phyloP scores from a whole-genome alignment of 2,329 filamentous ascomycete genomes.

The Fusarium verticillioides region DNA sequence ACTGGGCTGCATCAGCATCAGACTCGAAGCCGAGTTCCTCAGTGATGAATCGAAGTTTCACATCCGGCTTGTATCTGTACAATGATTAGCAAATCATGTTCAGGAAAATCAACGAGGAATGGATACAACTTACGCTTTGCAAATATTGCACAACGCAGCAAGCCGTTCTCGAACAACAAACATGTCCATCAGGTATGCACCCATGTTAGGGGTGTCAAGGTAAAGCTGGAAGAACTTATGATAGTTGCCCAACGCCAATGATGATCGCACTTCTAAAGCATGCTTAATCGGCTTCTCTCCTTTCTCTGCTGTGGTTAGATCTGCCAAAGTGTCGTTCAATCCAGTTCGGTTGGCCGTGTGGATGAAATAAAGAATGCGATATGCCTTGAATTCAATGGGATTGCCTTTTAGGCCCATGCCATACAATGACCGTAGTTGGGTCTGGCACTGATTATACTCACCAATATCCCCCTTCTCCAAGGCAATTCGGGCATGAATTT shows the following conservation, averaged over 20 bases:
- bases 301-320: conserved; percentile 99
- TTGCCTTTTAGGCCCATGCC: conserved; percentile 87
- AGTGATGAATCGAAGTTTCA: conserved; percentile 90
- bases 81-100: conserved; percentile 56
- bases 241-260: conserved; percentile 93
- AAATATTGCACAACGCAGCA: conserved; percentile 89
- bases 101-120: not conserved
- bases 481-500: conserved; percentile 96
- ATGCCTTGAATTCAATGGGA: conserved; percentile 96
- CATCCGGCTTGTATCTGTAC: conserved; percentile 87
- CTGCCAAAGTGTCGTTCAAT: conserved; percentile 97
- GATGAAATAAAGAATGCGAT: conserved; percentile 99
- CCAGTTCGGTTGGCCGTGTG: conserved; percentile 98
- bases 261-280: conserved; percentile 89
- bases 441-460: conserved; percentile 99
- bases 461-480: conserved; percentile 98
- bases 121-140: conserved; percentile 81
- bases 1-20: conserved; percentile 89
- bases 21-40: conserved; percentile 97
- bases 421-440: conserved; percentile 93
- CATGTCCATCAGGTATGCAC: conserved; percentile 98
- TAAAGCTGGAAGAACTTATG: conserved; percentile 98
- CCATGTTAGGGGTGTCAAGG: conserved; percentile 94
- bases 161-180: conserved; percentile 95
- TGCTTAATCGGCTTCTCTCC: conserved; percentile 85